Evolutionary conservation across 192 early-diverging fungal species (phyloP).

Genomic region (Phycomyces blakesleeanus): DNA sequence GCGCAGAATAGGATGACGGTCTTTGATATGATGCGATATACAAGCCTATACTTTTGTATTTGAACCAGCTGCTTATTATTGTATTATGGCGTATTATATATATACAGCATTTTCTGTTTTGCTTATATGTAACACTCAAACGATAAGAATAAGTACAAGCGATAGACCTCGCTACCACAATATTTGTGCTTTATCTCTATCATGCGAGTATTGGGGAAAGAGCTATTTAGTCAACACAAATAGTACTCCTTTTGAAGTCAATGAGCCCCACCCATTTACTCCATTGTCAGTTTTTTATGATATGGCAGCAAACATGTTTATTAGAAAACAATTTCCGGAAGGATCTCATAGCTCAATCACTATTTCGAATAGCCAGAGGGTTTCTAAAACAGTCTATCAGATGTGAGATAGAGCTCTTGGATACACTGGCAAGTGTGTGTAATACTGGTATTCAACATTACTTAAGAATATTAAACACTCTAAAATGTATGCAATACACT

Average conservation of each 20-base stretch:
- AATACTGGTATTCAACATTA: too few species aligned
- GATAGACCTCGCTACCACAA: neutral
- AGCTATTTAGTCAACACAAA: conserved; percentile 2
- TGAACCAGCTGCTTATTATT: conserved; percentile 5
- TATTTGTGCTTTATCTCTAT: conserved; percentile 7
- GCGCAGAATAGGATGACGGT: conserved; percentile 1
- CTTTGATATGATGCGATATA: conserved; percentile 1
- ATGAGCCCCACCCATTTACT: conserved; percentile 7
- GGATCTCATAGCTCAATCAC: conserved; percentile 6
- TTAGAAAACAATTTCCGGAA: conserved; percentile 8
- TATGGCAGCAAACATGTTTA: conserved; percentile 1
- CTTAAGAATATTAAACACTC: too few species aligned
- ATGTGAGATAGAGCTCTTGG: too few species aligned
- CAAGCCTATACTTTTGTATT: conserved; percentile 2
- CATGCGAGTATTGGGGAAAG: conserved; percentile 10
- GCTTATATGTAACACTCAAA: conserved; percentile 9
- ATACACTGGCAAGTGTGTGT: too few species aligned
- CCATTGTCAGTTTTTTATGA: conserved; percentile 6
- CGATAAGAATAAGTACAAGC: neutral
- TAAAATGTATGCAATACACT: too few species aligned
- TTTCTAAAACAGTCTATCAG: too few species aligned
- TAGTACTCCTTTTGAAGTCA: conserved; percentile 2
- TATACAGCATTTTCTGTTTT: conserved; percentile 6
- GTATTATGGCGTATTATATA: conserved; percentile 7
- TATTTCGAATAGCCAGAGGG: too few species aligned